Conservation (phyloP, 1,139 yeast genomes). For the Blastobotrys malaysiensis region DNA sequence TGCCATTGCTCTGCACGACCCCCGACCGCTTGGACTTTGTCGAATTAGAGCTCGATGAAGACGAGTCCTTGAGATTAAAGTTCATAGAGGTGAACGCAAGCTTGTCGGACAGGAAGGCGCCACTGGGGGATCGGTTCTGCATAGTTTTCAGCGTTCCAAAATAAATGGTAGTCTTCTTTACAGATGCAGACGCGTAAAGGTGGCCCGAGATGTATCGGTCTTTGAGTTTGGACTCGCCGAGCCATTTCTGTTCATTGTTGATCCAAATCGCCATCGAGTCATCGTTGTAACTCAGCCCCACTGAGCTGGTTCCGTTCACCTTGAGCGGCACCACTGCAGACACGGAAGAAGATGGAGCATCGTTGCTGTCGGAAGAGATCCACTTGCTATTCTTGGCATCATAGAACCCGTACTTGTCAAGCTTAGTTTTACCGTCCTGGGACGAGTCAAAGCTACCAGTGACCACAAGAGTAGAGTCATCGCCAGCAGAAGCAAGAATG, state of each 20-base stretch:
- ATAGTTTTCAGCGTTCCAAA: conserved; percentile 25
- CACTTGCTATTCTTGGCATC: conserved; percentile 24
- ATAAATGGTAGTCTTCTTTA: conserved; percentile 16
- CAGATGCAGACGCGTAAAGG: conserved; percentile 17
- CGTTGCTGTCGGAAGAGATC: conserved; percentile 24
- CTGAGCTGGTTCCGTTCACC: conserved; percentile 32
- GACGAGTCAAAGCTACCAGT: conserved; percentile 39
- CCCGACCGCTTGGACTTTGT: conserved; percentile 14
- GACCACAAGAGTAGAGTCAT: conserved; percentile 28
- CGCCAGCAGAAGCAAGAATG: conserved; percentile 24
- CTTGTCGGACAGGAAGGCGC: conserved; percentile 22
- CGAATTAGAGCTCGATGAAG: conserved; percentile 22
- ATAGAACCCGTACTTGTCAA: conserved; percentile 26
- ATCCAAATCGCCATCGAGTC: conserved; percentile 30
- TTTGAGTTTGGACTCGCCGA: conserved; percentile 20
- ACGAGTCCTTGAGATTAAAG: conserved; percentile 9
- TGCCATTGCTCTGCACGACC: conserved; percentile 12
- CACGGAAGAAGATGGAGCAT: conserved; percentile 19
- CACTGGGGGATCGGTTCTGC: conserved; percentile 25
- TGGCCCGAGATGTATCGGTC: conserved; percentile 20
- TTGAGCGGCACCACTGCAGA: conserved; percentile 21
- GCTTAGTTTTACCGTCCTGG: conserved; percentile 26
- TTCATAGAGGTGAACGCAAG: conserved; percentile 26
- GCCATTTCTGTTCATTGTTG: conserved; percentile 24
- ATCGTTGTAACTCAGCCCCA: conserved; percentile 34